Conservation (phyloP, 2,329 filamentous ascomycete species). For the Tolypocladium amazonense region DNA sequence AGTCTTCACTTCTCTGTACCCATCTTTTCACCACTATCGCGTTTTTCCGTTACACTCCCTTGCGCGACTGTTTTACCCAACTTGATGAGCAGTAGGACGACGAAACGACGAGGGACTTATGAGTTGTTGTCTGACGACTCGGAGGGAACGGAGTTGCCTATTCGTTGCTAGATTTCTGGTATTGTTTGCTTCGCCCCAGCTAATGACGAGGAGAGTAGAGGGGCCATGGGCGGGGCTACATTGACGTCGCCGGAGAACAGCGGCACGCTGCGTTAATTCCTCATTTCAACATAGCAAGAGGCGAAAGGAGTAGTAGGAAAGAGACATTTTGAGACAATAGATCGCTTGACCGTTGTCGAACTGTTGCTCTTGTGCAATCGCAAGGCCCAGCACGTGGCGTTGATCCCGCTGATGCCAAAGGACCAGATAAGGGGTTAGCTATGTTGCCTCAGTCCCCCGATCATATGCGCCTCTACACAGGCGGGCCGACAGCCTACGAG, state of each 20-base stretch:
- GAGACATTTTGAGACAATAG: conserved; percentile 1
- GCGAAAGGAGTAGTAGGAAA: conserved; percentile 24
- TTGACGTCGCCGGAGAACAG: conserved; percentile 10
- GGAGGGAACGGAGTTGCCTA: background rate
- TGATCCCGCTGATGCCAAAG: background rate
- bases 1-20: conserved; percentile 20
- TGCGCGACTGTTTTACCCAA: conserved; percentile 2
- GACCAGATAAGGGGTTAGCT: background rate
- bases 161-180: background rate
- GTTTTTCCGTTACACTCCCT: conserved; percentile 9
- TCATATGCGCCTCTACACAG: background rate
- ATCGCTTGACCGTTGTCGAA: background rate
- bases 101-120: conserved; percentile 9
- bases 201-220: background rate
- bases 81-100: conserved; percentile 10
- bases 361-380: background rate
- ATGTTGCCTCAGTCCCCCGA: background rate
- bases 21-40: conserved; percentile 19
- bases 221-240: conserved; percentile 4
- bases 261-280: conserved; percentile 14
- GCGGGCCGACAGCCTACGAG: too few species aligned
- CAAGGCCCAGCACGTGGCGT: background rate
- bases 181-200: background rate
- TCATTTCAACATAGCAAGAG: conserved; percentile 20
- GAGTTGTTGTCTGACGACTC: conserved; percentile 6